Percentiles rank a stretch among this genome's conserved stretches.
Evolutionary conservation across 2,329 filamentous ascomycete genomes (phyloP).

Genomic region (Pyrenophora teres): DNA sequence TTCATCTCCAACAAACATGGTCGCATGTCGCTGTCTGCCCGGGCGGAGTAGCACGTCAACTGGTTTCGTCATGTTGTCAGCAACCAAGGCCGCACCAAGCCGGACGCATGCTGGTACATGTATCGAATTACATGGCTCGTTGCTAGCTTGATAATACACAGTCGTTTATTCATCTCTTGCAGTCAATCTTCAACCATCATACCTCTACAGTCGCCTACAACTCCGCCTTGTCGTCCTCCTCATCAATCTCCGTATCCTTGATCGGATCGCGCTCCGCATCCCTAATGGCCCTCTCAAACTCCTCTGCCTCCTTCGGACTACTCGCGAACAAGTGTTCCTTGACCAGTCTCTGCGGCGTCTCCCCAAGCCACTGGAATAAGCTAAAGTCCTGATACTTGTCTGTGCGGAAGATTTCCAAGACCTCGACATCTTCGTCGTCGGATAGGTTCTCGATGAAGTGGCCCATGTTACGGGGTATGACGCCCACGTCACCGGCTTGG

Average conservation of each 20-base stretch:
- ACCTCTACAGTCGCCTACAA: slow-evolving; percentile 10
- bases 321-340: slow-evolving; percentile 68
- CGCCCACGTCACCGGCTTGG: slow-evolving; percentile 73
- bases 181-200: no score
- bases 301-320: slow-evolving; percentile 64
- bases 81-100: no score
- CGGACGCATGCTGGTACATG: no score
- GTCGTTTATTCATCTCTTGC: no score
- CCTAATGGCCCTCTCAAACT: slow-evolving; percentile 66
- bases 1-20: not conserved
- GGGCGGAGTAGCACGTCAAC: no score
- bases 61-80: no score
- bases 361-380: slow-evolving; percentile 75
- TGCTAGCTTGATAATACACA: no score
- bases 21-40: no score
- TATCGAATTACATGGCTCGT: no score
- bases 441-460: slow-evolving; percentile 81
- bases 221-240: slow-evolving; percentile 34
- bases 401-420: slow-evolving; percentile 75
- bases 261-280: slow-evolving; percentile 62
- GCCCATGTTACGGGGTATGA: slow-evolving; percentile 76
- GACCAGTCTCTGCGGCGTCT: slow-evolving; percentile 70
- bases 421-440: slow-evolving; percentile 74
- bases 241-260: slow-evolving; percentile 36
- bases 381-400: slow-evolving; percentile 75